A percentile compares a stretch with the other conserved stretches of the same genome.
These are phyloP conservation scores for Nematodospora valgi DNA, from an alignment of 805 yeast genomes.

Conservation along the genomic window DNA sequence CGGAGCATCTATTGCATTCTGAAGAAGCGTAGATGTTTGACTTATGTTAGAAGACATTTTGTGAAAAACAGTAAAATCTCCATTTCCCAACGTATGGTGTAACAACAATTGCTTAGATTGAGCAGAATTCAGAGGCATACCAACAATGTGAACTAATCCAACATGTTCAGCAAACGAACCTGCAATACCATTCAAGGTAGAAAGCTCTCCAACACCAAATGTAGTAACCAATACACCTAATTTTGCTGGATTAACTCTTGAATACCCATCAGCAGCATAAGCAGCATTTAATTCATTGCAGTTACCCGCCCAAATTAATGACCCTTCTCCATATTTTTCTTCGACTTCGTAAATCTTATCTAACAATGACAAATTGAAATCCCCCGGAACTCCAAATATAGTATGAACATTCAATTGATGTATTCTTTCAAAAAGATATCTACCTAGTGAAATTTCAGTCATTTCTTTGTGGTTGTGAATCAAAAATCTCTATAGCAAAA, in stretches of 20 bases:
- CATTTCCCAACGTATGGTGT: constrained; percentile 41
- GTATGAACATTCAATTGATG: constrained; percentile 34
- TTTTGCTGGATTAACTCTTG: constrained; percentile 30
- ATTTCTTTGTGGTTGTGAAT: too few species aligned
- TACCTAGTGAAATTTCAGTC: constrained; percentile 35
- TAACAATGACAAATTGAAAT: constrained; percentile 35
- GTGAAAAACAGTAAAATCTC: constrained; percentile 41
- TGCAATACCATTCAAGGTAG: constrained; percentile 37
- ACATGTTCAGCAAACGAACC: constrained; percentile 43
- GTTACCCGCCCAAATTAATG: constrained; percentile 41
- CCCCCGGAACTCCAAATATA: constrained; percentile 41
- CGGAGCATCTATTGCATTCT: constrained; percentile 33
- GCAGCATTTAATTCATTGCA: constrained; percentile 44
- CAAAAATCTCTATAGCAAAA: too few species aligned
- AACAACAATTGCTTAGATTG: constrained; percentile 39
- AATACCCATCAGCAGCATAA: constrained; percentile 42
- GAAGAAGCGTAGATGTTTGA: constrained; percentile 35
- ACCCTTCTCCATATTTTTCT: constrained; percentile 14
- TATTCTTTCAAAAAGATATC: constrained; percentile 39
- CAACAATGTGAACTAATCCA: constrained; percentile 37
- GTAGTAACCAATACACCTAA: constrained; percentile 37
- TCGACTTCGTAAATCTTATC: constrained; percentile 40
- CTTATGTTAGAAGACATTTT: constrained; percentile 37
- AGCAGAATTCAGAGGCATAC: constrained; percentile 32
- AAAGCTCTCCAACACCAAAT: constrained; percentile 41